Conservation (phyloP, 352 stramenopile genomes). For the Plasmopara muralis region DNA sequence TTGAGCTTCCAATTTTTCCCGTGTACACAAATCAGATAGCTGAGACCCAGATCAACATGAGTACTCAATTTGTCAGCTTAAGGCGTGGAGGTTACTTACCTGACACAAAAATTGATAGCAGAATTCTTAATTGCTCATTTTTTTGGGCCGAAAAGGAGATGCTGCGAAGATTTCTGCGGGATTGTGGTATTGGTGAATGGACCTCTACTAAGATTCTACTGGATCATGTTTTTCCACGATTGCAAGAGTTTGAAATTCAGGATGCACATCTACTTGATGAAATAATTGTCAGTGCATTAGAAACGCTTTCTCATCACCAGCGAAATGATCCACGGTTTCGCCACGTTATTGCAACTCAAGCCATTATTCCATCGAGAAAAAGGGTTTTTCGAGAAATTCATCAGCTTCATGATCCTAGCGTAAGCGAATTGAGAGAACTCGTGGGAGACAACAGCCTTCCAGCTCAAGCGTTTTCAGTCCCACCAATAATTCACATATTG, state of each 20-base stretch:
- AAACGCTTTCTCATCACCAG: constrained; percentile 47
- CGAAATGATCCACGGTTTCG: constrained; percentile 44
- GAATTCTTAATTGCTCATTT: constrained; percentile 46
- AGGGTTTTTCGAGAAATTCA: constrained; percentile 37
- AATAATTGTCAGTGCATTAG: constrained; percentile 39
- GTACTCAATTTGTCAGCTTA: constrained; percentile 20
- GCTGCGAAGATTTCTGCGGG: constrained; percentile 40
- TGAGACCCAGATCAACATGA: not conserved
- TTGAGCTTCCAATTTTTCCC: constrained; percentile 45
- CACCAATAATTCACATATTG: constrained; percentile 45
- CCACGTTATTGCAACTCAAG: constrained; percentile 27
- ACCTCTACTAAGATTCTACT: constrained; percentile 47
- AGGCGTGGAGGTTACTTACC: constrained; percentile 37
- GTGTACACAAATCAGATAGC: constrained; percentile 17
- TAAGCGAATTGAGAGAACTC: constrained; percentile 51
- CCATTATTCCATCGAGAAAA: constrained; percentile 54
- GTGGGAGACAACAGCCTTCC: constrained; percentile 64
- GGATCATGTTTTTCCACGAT: constrained; percentile 51
- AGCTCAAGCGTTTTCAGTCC: constrained; percentile 36
- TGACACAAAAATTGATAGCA: constrained; percentile 31
- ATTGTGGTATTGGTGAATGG: constrained; percentile 48
- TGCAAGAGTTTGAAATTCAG: constrained; percentile 28
- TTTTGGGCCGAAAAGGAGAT: constrained; percentile 32
- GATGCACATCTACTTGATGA: constrained; percentile 38
- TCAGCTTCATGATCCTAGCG: constrained; percentile 68